Conservation (phyloP, 73 alveolate species). For the Paramecium caudatum region DNA sequence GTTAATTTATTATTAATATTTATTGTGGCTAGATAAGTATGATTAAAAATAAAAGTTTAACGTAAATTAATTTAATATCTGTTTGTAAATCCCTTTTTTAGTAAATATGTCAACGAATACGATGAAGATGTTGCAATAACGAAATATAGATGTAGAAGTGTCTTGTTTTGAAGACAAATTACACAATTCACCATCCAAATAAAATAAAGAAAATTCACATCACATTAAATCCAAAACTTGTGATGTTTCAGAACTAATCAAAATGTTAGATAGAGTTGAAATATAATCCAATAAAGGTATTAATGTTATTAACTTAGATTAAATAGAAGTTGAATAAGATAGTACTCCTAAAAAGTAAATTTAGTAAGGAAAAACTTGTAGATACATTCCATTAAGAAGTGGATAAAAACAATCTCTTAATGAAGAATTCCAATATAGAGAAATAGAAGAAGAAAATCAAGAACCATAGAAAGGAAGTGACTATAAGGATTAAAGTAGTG, state of each 20-base stretch:
- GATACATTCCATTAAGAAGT: constrained; percentile 62
- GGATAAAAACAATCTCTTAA: neutral
- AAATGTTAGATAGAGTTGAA: constrained; percentile 12
- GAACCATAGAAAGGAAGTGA: constrained; percentile 39
- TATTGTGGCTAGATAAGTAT: constrained; percentile 9
- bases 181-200: constrained; percentile 40
- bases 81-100: constrained; percentile 18
- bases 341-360: constrained; percentile 2
- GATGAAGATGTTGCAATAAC: constrained; percentile 3
- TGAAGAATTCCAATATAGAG: constrained; percentile 60
- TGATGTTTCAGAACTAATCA: constrained; percentile 24
- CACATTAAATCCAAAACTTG: neutral
- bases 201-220: constrained; percentile 62
- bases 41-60: constrained; percentile 45
- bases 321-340: constrained; percentile 7
- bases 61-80: constrained; percentile 47
- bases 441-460: constrained; percentile 40
- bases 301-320: neutral
- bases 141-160: constrained; percentile 41
- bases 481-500: constrained; percentile 32
- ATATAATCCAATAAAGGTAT: neutral
- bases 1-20: constrained; percentile 5
- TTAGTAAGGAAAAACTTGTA: constrained; percentile 50
- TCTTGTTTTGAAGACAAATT: constrained; percentile 44
- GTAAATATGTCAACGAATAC: constrained; percentile 49